phyloP scores from a whole-genome alignment of 148 eudicot species.

The Amaranthus hypochondriacus region DNA sequence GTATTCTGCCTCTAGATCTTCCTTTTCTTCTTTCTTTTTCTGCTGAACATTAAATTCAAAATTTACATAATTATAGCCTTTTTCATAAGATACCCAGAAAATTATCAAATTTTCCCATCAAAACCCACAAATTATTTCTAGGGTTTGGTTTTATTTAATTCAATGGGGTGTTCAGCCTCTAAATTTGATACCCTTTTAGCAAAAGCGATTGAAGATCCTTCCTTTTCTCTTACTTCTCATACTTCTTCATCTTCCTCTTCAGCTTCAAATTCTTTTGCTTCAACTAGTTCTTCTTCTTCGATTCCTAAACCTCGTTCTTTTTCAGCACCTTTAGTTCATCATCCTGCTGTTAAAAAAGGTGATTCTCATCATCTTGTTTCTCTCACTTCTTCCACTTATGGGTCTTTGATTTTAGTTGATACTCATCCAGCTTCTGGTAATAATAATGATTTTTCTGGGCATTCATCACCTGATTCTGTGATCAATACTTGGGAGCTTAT shows the following conservation, averaged over 20 bases:
- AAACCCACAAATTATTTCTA: not conserved
- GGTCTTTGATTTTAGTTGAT: slow-evolving; percentile 57
- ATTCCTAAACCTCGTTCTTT: slow-evolving; percentile 54
- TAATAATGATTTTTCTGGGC: slow-evolving; percentile 17
- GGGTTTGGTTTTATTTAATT: not conserved
- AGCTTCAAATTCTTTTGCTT: not conserved
- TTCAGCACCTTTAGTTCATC: slow-evolving; percentile 65
- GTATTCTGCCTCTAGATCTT: slow-evolving; percentile 61
- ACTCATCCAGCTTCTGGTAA: slow-evolving; percentile 24
- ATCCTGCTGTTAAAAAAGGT: slow-evolving; percentile 68
- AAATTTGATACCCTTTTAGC: slow-evolving; percentile 35
- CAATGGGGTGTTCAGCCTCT: slow-evolving; percentile 81
- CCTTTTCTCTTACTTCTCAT: slow-evolving; percentile 23
- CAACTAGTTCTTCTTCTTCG: slow-evolving; percentile 21
- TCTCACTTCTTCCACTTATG: slow-evolving; percentile 87
- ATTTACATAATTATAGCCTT: no score
- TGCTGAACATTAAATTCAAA: no score
- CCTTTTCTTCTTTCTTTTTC: slow-evolving; percentile 4
- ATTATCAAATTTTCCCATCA: not conserved
- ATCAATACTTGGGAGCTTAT: slow-evolving; percentile 99
- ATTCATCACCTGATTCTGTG: slow-evolving; percentile 73
- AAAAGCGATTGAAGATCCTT: slow-evolving; percentile 34
- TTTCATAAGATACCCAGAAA: no score
- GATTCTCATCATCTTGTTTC: slow-evolving; percentile 82
- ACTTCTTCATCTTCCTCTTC: slow-evolving; percentile 25